Evolutionary conservation across 345 rosid species (phyloP).

Genomic region (Eucalyptus pauciflora): DNA sequence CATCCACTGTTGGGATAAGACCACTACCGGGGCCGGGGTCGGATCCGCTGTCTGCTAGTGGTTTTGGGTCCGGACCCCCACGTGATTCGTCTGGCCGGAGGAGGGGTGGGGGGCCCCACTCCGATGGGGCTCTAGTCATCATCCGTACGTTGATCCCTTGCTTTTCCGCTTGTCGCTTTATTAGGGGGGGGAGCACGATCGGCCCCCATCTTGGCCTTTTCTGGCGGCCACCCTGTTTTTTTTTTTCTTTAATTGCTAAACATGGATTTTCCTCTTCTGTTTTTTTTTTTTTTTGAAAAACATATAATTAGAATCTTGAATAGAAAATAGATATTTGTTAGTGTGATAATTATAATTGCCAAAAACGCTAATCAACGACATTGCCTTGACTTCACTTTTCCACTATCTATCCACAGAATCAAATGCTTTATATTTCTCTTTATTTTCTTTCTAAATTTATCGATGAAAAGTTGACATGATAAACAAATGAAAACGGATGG

Average conservation of each 20-base stretch:
- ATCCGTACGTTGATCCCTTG: neutral
- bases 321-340: neutral
- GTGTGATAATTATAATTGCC: neutral
- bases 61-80: neutral
- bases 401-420: neutral
- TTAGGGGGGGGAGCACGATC: neutral
- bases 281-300: neutral
- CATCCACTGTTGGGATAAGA: conserved; percentile 7
- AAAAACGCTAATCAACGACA: neutral
- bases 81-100: neutral
- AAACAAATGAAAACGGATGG: neutral
- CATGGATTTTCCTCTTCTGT: neutral
- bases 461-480: fast-evolving
- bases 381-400: neutral
- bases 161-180: neutral
- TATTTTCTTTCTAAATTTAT: neutral
- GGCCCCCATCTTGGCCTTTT: neutral
- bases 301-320: neutral
- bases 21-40: neutral
- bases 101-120: neutral
- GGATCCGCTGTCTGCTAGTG: neutral
- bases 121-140: neutral
- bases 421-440: neutral
- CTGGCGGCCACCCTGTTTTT: neutral
- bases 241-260: neutral